A percentile compares a stretch with the other conserved stretches of the same genome.
phyloP scores from a whole-genome alignment of 345 rosid species.

The Salix dunnii region DNA sequence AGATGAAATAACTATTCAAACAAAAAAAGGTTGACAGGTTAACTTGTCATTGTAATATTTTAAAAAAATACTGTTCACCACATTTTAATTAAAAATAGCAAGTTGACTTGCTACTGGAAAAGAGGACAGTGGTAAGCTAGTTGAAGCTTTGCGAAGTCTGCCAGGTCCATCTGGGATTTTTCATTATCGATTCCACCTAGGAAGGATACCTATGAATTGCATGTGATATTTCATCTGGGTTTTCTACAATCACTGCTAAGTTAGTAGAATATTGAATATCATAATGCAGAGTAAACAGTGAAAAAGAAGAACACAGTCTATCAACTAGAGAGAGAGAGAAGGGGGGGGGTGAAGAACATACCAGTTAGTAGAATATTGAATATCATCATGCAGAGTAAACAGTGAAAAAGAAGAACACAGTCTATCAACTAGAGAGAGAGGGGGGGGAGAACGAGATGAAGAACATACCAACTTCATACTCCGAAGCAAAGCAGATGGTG shows the following conservation, averaged over 20 bases:
- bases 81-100: too few relatives aligned
- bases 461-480: constrained; percentile 7
- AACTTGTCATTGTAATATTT: too few relatives aligned
- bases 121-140: too few relatives aligned
- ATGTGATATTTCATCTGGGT: not conserved
- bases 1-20: not conserved
- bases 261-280: not conserved
- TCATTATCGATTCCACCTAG: too few relatives aligned
- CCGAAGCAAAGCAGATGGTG: not conserved
- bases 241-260: not conserved
- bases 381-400: not conserved
- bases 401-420: not conserved
- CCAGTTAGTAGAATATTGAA: too few relatives aligned
- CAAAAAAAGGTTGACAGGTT: too few relatives aligned
- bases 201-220: not conserved
- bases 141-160: too few relatives aligned
- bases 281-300: not conserved
- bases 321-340: not conserved
- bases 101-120: too few relatives aligned
- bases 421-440: not conserved
- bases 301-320: not conserved
- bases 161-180: too few relatives aligned
- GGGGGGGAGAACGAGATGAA: not conserved
- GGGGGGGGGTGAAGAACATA: not conserved
- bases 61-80: too few relatives aligned